A percentile compares a stretch with the other conserved stretches of the same genome.
These are phyloP conservation scores for Coemansia sp. DNA, from an alignment of 192 early-diverging fungal genomes.

Conservation along the genomic window DNA sequence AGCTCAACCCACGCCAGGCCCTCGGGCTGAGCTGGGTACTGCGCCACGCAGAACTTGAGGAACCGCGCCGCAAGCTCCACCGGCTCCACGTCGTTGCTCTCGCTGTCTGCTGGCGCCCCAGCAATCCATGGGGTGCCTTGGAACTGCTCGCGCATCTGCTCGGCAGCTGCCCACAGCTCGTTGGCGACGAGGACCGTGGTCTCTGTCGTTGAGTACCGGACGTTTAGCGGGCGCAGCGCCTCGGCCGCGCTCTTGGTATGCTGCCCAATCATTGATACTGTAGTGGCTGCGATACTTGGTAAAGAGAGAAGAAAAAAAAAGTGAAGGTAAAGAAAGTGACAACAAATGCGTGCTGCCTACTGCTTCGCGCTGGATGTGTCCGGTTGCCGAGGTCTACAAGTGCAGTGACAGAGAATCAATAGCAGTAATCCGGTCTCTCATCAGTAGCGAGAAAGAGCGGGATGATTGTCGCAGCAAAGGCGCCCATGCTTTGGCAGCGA, in stretches of 20 bases:
- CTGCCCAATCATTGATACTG: constrained; percentile 30
- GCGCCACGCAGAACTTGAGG: constrained; percentile 66
- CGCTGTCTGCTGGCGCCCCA: constrained; percentile 53
- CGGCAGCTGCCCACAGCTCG: constrained; percentile 87
- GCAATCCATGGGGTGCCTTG: constrained; percentile 41
- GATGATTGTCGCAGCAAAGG: neutral
- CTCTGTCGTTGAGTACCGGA: constrained; percentile 81
- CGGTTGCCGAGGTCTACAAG: too few relatives aligned
- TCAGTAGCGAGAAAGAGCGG: neutral
- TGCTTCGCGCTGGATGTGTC: neutral
- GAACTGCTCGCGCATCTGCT: constrained; percentile 82
- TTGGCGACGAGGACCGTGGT: constrained; percentile 82
- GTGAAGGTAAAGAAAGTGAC: neutral
- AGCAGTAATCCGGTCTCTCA: neutral
- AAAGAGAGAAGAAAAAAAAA: neutral
- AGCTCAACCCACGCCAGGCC: constrained; percentile 69
- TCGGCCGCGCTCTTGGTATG: constrained; percentile 48
- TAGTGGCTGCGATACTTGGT: neutral
- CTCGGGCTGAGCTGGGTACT: constrained; percentile 30
- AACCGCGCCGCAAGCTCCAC: constrained; percentile 75
- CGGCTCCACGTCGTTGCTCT: constrained; percentile 64
- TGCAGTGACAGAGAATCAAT: neutral
- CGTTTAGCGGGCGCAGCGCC: constrained; percentile 71
- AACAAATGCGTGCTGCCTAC: neutral
- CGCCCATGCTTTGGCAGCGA: neutral